Percentiles rank a stretch among this genome's conserved stretches.
Evolutionary conservation across 805 yeast species (phyloP).

Genomic region (Zygoascus biomembranicola): DNA sequence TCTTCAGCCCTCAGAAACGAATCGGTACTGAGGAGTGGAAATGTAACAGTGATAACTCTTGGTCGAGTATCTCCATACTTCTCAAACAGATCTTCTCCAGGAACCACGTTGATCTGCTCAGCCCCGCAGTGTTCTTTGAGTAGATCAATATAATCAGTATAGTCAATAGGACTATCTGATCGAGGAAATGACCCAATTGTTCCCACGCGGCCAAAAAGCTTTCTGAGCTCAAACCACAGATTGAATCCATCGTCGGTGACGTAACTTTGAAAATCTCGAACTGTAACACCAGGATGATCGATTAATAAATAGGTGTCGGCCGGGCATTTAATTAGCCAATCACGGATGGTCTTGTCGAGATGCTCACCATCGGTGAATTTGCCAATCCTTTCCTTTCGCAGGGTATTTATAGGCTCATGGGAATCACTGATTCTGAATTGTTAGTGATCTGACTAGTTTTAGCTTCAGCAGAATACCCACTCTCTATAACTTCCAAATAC

Average conservation of each 20-base stretch:
- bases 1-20: slow-evolving; percentile 22
- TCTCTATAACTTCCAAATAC: slow-evolving; percentile 14
- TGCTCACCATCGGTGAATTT: slow-evolving; percentile 7
- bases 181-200: slow-evolving; percentile 22
- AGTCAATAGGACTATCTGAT: slow-evolving; percentile 27
- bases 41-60: slow-evolving; percentile 48
- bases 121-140: not conserved
- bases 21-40: slow-evolving; percentile 16
- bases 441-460: not conserved
- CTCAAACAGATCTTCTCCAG: slow-evolving; percentile 12
- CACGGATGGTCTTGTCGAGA: slow-evolving; percentile 20
- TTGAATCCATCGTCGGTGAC: slow-evolving; percentile 5
- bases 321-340: slow-evolving; percentile 34
- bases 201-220: slow-evolving; percentile 13
- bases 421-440: slow-evolving; percentile 8
- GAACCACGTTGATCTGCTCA: slow-evolving; percentile 1
- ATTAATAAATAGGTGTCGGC: slow-evolving; percentile 48
- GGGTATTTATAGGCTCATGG: slow-evolving; percentile 11
- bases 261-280: slow-evolving; percentile 36
- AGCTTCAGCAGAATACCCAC: not conserved
- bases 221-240: slow-evolving; percentile 15
- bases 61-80: slow-evolving; percentile 52
- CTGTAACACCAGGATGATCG: slow-evolving; percentile 44
- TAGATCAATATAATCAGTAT: slow-evolving; percentile 33
- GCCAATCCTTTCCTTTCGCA: slow-evolving; percentile 13